A percentile compares a stretch with the other conserved stretches of the same genome.
Conservation (phyloP, 495 filamentous ascomycete species). For the Neurospora sp. region DNA sequence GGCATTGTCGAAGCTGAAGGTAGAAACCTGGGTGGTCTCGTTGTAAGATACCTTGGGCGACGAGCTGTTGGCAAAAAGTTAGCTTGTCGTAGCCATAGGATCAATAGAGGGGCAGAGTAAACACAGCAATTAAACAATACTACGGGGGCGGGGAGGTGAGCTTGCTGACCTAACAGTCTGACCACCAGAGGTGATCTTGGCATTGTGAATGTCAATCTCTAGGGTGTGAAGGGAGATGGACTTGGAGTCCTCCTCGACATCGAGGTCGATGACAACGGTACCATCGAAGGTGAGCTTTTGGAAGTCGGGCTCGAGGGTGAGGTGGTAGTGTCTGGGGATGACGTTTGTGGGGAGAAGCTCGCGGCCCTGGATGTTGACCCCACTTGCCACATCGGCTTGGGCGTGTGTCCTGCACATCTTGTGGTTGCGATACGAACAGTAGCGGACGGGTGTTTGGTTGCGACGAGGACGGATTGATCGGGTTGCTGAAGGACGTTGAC, state of each 20-base stretch:
- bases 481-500: slow-evolving; percentile 1
- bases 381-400: slow-evolving; percentile 32
- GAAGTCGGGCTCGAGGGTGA: slow-evolving; percentile 66
- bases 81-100: background rate
- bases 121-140: background rate
- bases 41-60: slow-evolving; percentile 49
- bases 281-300: slow-evolving; percentile 60
- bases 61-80: slow-evolving; percentile 26
- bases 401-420: slow-evolving; percentile 45
- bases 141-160: background rate
- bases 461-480: slow-evolving; percentile 12
- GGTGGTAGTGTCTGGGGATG: slow-evolving; percentile 56
- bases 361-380: slow-evolving; percentile 37
- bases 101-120: background rate
- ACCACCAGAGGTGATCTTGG: slow-evolving; percentile 49
- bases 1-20: slow-evolving; percentile 49
- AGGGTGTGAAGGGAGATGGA: slow-evolving; percentile 81
- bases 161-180: slow-evolving; percentile 30
- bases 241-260: slow-evolving; percentile 74
- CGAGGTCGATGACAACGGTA: slow-evolving; percentile 60
- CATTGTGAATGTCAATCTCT: slow-evolving; percentile 74
- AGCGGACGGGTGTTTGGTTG: slow-evolving; percentile 22
- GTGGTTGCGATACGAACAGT: slow-evolving; percentile 43
- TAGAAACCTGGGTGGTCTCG: slow-evolving; percentile 53
- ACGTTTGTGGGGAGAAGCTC: slow-evolving; percentile 56